phyloP scores from a whole-genome alignment of 129 eudicot genomes.

The Chrysanthemum seticuspe region DNA sequence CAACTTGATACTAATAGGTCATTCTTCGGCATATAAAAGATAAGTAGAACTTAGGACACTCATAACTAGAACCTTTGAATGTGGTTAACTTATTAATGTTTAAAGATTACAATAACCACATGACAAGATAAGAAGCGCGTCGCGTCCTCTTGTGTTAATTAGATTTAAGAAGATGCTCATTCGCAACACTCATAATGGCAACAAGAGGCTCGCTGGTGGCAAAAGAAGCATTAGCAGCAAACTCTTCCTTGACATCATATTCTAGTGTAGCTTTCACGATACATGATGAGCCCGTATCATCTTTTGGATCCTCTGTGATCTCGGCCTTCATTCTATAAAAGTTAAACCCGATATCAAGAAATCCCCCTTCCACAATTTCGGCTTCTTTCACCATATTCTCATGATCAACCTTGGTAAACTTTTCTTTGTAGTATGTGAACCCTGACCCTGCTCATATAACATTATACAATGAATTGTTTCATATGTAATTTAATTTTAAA shows the following conservation, averaged over 20 bases:
- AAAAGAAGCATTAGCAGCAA: slow-evolving; percentile 43
- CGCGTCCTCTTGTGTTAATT: not conserved
- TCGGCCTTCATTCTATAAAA: slow-evolving; percentile 40
- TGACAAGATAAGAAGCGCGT: not conserved
- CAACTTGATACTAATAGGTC: no score
- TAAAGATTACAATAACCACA: not conserved
- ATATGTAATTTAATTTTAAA: no score
- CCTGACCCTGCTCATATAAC: slow-evolving; percentile 21
- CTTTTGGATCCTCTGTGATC: slow-evolving; percentile 30
- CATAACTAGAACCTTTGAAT: no score
- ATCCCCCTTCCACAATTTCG: slow-evolving; percentile 62
- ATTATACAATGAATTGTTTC: not conserved
- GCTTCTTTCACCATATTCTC: slow-evolving; percentile 45
- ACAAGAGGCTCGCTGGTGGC: slow-evolving; percentile 32
- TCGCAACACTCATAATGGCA: slow-evolving; percentile 35
- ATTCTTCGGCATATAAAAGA: no score
- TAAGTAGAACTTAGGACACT: no score
- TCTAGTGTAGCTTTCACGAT: slow-evolving; percentile 42
- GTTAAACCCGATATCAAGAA: slow-evolving; percentile 49
- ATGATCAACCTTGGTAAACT: slow-evolving; percentile 52
- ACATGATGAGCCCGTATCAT: slow-evolving; percentile 31
- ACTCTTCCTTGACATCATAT: slow-evolving; percentile 50
- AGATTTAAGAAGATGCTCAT: slow-evolving; percentile 27
- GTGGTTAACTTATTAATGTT: not conserved
- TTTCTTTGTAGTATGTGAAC: slow-evolving; percentile 38